These are phyloP conservation scores for Wickerhamiella sorbophila DNA, from an alignment of 805 yeast species.

Conservation along the genomic window DNA sequence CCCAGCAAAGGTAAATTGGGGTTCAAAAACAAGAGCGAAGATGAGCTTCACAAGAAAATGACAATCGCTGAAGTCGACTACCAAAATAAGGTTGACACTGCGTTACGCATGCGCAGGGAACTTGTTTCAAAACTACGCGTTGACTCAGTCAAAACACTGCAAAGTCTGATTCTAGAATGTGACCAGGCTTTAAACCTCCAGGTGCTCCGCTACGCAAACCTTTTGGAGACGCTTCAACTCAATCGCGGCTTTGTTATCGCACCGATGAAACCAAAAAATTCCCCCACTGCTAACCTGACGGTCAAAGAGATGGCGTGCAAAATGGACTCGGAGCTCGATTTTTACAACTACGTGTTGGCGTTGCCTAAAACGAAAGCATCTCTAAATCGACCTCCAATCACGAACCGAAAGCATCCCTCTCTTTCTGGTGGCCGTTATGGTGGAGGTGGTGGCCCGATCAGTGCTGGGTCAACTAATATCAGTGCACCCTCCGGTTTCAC, in stretches of 20 bases:
- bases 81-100: constrained; percentile 55
- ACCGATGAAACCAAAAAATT: constrained; percentile 44
- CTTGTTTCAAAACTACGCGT: constrained; percentile 67
- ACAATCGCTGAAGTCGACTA: constrained; percentile 79
- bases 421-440: constrained; percentile 8
- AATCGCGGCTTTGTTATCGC: constrained; percentile 72
- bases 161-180: constrained; percentile 66
- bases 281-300: constrained; percentile 35
- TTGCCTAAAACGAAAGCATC: constrained; percentile 18
- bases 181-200: constrained; percentile 85
- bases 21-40: constrained; percentile 81
- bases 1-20: constrained; percentile 72
- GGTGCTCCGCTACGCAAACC: constrained; percentile 75
- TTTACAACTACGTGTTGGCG: constrained; percentile 48
- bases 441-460: neutral
- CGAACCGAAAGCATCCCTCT: constrained; percentile 24
- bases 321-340: constrained; percentile 71
- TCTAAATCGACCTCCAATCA: constrained; percentile 24
- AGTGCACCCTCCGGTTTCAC: too few species aligned
- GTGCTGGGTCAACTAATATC: too few species aligned
- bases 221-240: constrained; percentile 68
- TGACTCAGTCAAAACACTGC: constrained; percentile 50
- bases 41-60: constrained; percentile 68
- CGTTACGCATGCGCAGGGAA: constrained; percentile 60
- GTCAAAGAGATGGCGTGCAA: constrained; percentile 65